Conservation (phyloP, 2,329 filamentous ascomycete genomes). For the Acrodontium crateriforme region DNA sequence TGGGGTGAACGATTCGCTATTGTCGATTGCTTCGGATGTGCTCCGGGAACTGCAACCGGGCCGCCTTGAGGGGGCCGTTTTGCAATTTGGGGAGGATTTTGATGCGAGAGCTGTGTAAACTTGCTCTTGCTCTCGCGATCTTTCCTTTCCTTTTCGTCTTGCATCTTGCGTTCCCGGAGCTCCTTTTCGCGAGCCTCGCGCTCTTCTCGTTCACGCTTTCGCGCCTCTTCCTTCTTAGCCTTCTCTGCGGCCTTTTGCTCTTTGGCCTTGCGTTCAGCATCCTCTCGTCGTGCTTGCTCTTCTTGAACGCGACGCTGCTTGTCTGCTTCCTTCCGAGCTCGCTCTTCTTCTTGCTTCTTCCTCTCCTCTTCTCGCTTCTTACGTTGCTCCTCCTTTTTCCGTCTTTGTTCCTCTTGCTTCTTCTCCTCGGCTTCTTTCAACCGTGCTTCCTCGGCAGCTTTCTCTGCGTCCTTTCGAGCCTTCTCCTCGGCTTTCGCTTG, state of each 20-base stretch:
- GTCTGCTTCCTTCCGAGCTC: slow-evolving; percentile 70
- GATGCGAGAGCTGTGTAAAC: slow-evolving; percentile 28
- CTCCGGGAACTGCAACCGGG: slow-evolving; percentile 39
- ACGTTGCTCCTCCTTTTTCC: slow-evolving; percentile 76
- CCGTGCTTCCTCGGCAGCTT: slow-evolving; percentile 72
- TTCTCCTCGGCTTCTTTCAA: slow-evolving; percentile 62
- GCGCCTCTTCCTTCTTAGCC: slow-evolving; percentile 55
- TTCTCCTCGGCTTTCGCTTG: slow-evolving; percentile 83
- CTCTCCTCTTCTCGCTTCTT: slow-evolving; percentile 84
- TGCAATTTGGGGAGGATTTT: slow-evolving; percentile 27
- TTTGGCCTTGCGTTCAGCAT: slow-evolving; percentile 69
- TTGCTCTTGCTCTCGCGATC: slow-evolving; percentile 44
- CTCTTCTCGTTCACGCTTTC: slow-evolving; percentile 63
- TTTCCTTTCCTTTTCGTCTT: slow-evolving; percentile 42
- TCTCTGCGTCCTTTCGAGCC: slow-evolving; percentile 74
- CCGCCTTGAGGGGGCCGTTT: slow-evolving; percentile 48
- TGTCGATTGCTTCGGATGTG: slow-evolving; percentile 39
- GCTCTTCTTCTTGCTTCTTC: slow-evolving; percentile 82
- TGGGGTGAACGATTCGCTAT: slow-evolving; percentile 60
- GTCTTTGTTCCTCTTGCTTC: slow-evolving; percentile 64
- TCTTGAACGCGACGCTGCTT: slow-evolving; percentile 66
- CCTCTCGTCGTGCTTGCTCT: slow-evolving; percentile 72
- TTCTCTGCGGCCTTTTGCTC: slow-evolving; percentile 72
- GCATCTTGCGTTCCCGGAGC: slow-evolving; percentile 51
- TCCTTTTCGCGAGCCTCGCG: slow-evolving; percentile 56